Conservation (phyloP, 352 stramenopile species). For the Globisporangium viniferum region DNA sequence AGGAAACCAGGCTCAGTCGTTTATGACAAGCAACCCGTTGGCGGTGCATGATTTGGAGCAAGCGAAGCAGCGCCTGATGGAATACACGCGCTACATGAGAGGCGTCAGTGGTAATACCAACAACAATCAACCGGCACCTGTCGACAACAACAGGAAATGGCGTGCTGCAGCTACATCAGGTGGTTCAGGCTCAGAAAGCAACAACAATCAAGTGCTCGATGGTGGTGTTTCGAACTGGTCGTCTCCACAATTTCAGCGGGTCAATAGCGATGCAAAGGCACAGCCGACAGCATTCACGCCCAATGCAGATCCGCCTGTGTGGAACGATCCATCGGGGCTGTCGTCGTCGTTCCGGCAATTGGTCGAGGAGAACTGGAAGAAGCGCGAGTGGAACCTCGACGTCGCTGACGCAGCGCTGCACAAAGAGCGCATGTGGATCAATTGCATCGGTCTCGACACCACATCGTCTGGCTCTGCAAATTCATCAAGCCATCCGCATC, state of each 20-base stretch:
- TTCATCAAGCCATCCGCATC: neutral
- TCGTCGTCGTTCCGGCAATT: slow-evolving; percentile 45
- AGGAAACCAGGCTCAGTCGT: neutral
- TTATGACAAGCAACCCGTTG: neutral
- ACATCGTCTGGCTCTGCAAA: neutral
- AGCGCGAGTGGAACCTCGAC: slow-evolving; percentile 20
- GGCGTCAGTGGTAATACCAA: neutral
- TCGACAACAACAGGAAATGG: slow-evolving; percentile 18
- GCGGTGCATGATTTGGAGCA: slow-evolving; percentile 16
- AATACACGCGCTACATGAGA: slow-evolving; percentile 13
- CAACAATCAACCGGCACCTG: neutral
- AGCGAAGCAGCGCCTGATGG: slow-evolving; percentile 13
- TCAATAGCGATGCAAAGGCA: neutral
- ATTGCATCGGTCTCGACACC: slow-evolving; percentile 40
- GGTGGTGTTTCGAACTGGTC: neutral
- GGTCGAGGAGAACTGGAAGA: slow-evolving; percentile 58
- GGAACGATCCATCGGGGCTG: slow-evolving; percentile 47
- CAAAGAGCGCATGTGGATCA: slow-evolving; percentile 43
- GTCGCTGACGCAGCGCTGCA: slow-evolving; percentile 21
- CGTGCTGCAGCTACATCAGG: neutral
- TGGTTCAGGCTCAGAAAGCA: neutral
- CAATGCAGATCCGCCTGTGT: slow-evolving; percentile 4
- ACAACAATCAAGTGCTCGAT: neutral
- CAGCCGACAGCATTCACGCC: neutral
- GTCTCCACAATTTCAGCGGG: neutral